phyloP scores from a whole-genome alignment of 257 asterid species.

The Solanum chiquidenum region DNA sequence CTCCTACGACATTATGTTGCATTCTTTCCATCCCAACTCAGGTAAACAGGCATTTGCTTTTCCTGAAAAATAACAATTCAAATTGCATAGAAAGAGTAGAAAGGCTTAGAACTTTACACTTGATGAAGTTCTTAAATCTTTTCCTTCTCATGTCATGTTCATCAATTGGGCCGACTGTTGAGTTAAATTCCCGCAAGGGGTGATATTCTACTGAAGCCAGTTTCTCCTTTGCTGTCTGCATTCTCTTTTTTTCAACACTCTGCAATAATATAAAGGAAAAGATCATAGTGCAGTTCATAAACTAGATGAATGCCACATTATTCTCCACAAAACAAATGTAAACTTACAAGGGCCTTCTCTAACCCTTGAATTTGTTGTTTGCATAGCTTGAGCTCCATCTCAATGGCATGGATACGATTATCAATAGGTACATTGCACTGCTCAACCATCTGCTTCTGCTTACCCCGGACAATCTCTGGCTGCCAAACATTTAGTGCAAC shows the following conservation, averaged over 20 bases:
- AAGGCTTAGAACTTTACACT: neutral
- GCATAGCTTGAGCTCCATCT: slow-evolving; percentile 89
- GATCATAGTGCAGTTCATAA: neutral
- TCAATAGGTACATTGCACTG: slow-evolving; percentile 61
- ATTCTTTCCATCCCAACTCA: neutral
- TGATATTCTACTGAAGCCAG: slow-evolving; percentile 68
- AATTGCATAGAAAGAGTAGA: neutral
- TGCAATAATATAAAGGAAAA: slow-evolving; percentile 25
- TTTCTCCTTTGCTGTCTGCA: slow-evolving; percentile 41
- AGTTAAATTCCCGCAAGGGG: slow-evolving; percentile 41
- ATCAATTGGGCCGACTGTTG: slow-evolving; percentile 4
- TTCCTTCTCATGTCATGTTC: slow-evolving; percentile 29
- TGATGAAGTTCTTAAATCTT: slow-evolving; percentile 29
- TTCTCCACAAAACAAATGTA: neutral
- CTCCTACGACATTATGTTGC: neutral
- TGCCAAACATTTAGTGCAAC: slow-evolving; percentile 88
- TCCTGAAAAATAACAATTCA: neutral
- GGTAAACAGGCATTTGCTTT: neutral
- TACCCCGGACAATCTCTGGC: slow-evolving; percentile 68
- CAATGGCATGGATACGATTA: slow-evolving; percentile 48
- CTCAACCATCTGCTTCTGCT: slow-evolving; percentile 59
- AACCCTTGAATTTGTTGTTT: slow-evolving; percentile 58
- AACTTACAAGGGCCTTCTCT: slow-evolving; percentile 59
- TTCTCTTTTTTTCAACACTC: slow-evolving; percentile 46
- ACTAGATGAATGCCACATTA: neutral